These are phyloP conservation scores for Silene latifolia DNA, from an alignment of 148 eudicot genomes.

Conservation along the genomic window DNA sequence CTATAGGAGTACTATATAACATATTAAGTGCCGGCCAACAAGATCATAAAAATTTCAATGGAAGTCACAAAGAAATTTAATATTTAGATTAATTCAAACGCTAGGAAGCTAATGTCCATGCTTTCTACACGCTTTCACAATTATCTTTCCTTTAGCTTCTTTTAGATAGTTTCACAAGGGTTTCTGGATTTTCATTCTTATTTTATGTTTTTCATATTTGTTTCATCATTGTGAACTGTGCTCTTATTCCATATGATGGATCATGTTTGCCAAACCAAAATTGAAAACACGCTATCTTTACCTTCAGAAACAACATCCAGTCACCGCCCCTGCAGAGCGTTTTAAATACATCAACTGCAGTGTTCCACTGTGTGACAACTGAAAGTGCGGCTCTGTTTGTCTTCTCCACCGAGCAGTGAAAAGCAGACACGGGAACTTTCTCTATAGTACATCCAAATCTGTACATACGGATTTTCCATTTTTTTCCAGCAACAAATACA, in stretches of 20 bases:
- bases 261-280: too few species aligned
- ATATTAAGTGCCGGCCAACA: background rate
- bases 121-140: too few species aligned
- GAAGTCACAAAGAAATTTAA: too few species aligned
- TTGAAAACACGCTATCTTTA: conserved; percentile 19
- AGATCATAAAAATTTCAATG: too few species aligned
- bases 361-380: conserved; percentile 60
- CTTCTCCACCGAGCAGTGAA: conserved; percentile 62
- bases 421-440: conserved; percentile 67
- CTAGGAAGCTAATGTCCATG: too few species aligned
- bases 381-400: conserved; percentile 49
- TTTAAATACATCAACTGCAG: conserved; percentile 45
- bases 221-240: too few species aligned
- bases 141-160: too few species aligned
- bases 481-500: background rate
- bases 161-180: too few species aligned
- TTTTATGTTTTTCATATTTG: too few species aligned
- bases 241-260: too few species aligned
- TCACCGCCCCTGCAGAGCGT: conserved; percentile 72
- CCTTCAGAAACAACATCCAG: conserved; percentile 69
- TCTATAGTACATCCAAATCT: conserved; percentile 77
- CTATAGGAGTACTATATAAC: background rate
- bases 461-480: conserved; percentile 15
- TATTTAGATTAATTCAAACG: background rate
- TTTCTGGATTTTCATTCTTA: too few species aligned